Evolutionary conservation across 73 alveolate species (phyloP), one percentile per base, ranked within the genome.

Genomic region (Stentor roeselii): DNA sequence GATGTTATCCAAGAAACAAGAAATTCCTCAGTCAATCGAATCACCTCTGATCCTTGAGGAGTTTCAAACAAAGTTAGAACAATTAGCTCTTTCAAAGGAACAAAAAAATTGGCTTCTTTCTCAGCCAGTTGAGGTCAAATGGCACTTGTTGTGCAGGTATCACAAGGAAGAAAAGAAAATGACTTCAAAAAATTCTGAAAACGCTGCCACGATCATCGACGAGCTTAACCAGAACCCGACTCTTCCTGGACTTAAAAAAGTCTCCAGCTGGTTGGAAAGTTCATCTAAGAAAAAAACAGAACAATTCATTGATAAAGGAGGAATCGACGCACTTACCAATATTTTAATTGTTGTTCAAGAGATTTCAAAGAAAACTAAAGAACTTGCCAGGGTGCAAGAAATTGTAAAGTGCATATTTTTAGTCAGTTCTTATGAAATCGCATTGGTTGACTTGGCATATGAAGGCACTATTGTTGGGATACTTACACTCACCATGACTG

Each of bases 91-190:
- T 15, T 32, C 80, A 67, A 11, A 21, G 0, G 80, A 67, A 15
- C 80, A 67, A 67, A 67, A 67, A 67, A 40, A 21, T n/a, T 32
- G n/a, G 41, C 80, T 67, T 0, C 11, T 67, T 15, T 21, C n/a
- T 34, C 80, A 67, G 80, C 80, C 80, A 0, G 37, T 67, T 32
- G 80, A 67, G 34, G 34, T 67, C 80, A 67, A 67, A 67, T 67
- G 80, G 80, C 80, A 67, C 42, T 40, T 67, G 27, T 40, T 67
- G 15, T 67, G 80, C 80, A n/a, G 37, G 37, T 34, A 67, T 67
- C 21, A 27, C 27, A 21, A 50, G 21, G 80, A 67, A 67, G 15
- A 21, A 21, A 21, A 1, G 11, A 15, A 27, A 21, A 40, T 40
- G 11, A n/a, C 15, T 36, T 30, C 80, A 21, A 32, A 67, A 21